Evolutionary conservation across 164 flowering plant genomes (phyloP), one percentile per base, ranked within the genome.

Genomic region (Macadamia tetraphylla): DNA sequence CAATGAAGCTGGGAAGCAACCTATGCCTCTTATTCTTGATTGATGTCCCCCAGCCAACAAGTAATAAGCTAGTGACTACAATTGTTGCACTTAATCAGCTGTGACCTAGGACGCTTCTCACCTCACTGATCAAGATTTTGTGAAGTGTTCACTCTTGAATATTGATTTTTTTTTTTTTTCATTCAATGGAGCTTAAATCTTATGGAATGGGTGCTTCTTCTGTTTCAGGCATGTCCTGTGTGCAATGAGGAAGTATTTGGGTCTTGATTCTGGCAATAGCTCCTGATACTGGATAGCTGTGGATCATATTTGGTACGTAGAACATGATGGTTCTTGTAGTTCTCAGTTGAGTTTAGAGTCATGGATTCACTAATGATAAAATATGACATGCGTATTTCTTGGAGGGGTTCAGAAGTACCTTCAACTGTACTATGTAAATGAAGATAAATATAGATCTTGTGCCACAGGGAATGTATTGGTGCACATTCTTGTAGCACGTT

Each of bases 171-270:
- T 11, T 10, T 46, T 11, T 23, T 23, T 5, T 35, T 60, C 65
- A n/a, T 46, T 30, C 9, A 49, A 10, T 14, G 15, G 53, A 14
- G 10, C 32, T 4, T 18, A 59, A 31, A 10, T 48, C 3, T 40
- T 53, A 30, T 48, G 2, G 2, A 29, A 7, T 29, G 1, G 12
- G 6, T 49, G 32, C 18, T 59, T 40, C 66, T 66, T 58, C 29
- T 63, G 29, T 13, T 32, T 60, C 74, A 76, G 79, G 74, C 76
- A 58, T 76, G 79, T 68, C 76, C 79, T 7, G 60, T 76, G 11
- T 76, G 76, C 76, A 65, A 29, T 23, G 71, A 58, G 32, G 74
- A 76, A 62, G 79, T 76, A 32, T 76, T 76, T 67, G 79, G 79
- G 9, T 73, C 73, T 17, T 71, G 71, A 73, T 49, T 18, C 57